Evolutionary conservation across 73 alveolate genomes (phyloP).

Genomic region (Uronychia binucleata): DNA sequence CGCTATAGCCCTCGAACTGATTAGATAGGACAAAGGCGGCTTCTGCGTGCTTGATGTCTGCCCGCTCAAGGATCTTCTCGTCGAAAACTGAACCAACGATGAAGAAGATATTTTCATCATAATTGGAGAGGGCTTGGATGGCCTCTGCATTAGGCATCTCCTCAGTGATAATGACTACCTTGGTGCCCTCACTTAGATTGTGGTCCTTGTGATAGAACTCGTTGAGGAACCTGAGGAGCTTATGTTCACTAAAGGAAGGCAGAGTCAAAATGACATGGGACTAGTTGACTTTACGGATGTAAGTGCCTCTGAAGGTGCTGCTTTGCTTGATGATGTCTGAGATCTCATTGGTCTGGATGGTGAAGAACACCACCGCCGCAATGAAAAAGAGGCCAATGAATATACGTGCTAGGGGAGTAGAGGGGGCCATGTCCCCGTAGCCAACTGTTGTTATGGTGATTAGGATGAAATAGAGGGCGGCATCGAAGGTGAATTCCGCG

Average conservation of each 20-base stretch:
- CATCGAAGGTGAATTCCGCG: conserved; percentile 56
- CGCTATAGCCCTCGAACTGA: conserved; percentile 42
- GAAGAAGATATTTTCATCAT: conserved; percentile 53
- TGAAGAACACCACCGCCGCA: conserved; percentile 55
- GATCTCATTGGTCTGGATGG: conserved; percentile 54
- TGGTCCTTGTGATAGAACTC: conserved; percentile 75
- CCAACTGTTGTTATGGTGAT: conserved; percentile 70
- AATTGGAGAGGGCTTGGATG: conserved; percentile 38
- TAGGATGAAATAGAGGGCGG: conserved; percentile 57
- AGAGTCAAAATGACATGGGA: conserved; percentile 58
- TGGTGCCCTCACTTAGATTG: conserved; percentile 53
- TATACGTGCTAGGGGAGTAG: conserved; percentile 47
- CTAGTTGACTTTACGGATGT: conserved; percentile 24
- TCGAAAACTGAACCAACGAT: conserved; percentile 59
- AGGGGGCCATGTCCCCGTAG: conserved; percentile 66
- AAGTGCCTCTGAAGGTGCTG: conserved; percentile 17
- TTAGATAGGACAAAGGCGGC: conserved; percentile 66
- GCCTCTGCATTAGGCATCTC: conserved; percentile 51
- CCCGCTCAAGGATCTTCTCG: conserved; percentile 42
- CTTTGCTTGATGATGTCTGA: conserved; percentile 56
- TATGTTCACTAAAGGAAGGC: conserved; percentile 45
- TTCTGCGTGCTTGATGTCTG: conserved; percentile 53
- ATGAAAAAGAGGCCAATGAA: conserved; percentile 59
- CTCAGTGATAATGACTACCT: conserved; percentile 54
- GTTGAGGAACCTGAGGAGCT: conserved; percentile 53